Conservation (phyloP, 2,329 filamentous ascomycete genomes). For the Curvularia spicifera region DNA sequence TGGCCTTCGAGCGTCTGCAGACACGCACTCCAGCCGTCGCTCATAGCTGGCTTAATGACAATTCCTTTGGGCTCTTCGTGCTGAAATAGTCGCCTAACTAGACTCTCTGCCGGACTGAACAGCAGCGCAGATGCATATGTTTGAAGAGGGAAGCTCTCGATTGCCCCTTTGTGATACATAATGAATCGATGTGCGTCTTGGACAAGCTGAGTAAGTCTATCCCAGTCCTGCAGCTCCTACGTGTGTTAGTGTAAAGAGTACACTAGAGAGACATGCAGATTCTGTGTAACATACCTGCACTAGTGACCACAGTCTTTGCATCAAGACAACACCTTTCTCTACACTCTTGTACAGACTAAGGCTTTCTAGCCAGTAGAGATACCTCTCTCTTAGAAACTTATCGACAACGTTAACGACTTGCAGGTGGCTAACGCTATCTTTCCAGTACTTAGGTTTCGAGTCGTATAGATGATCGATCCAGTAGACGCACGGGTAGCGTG, state of each 20-base stretch:
- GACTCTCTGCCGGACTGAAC: not conserved
- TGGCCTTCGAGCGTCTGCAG: too few species aligned
- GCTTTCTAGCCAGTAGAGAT: too few species aligned
- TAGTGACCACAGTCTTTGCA: too few species aligned
- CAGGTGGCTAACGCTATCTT: not conserved
- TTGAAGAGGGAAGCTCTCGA: not conserved
- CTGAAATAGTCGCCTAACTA: too few species aligned
- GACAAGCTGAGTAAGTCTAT: not conserved
- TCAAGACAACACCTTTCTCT: too few species aligned
- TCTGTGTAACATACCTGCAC: not conserved
- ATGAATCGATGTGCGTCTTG: not conserved
- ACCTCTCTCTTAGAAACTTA: too few species aligned
- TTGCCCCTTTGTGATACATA: not conserved
- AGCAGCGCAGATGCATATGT: not conserved
- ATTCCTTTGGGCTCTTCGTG: too few species aligned
- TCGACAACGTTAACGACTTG: not conserved
- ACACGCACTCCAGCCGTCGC: too few species aligned
- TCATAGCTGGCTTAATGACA: too few species aligned
- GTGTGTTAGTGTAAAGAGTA: slow-evolving; percentile 3
- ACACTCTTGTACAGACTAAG: too few species aligned
- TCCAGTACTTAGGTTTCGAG: slow-evolving; percentile 1
- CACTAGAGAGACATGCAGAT: slow-evolving; percentile 4
- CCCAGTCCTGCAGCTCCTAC: not conserved
- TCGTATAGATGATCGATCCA: slow-evolving; percentile 46
- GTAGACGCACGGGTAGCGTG: slow-evolving; percentile 40